Percentiles rank a stretch among this genome's conserved stretches.
These are phyloP conservation scores for Allantophomopsis lycopodina DNA, from an alignment of 2,329 filamentous ascomycete genomes.

Conservation along the genomic window DNA sequence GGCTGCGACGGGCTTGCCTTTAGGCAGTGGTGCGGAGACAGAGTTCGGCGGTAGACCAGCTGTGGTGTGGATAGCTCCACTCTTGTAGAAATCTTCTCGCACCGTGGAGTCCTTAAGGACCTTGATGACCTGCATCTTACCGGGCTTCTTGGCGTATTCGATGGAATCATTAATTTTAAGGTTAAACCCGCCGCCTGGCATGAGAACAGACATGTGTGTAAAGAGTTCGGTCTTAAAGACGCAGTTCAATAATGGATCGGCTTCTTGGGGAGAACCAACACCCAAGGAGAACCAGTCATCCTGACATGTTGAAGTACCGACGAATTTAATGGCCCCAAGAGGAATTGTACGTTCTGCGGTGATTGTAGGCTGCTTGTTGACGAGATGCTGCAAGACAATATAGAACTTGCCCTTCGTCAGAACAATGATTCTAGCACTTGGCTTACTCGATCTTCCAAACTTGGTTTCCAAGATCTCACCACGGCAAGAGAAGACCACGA, in stretches of 20 bases:
- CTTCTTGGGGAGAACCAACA: slow-evolving; percentile 77
- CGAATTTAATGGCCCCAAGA: slow-evolving; percentile 76
- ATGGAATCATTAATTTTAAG: slow-evolving; percentile 75
- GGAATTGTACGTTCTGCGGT: slow-evolving; percentile 69
- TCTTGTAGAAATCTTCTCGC: slow-evolving; percentile 82
- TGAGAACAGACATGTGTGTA: slow-evolving; percentile 71
- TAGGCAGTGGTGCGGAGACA: slow-evolving; percentile 71
- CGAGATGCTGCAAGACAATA: slow-evolving; percentile 70
- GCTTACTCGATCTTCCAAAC: slow-evolving; percentile 91
- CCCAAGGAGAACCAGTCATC: slow-evolving; percentile 97
- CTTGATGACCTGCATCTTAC: slow-evolving; percentile 81
- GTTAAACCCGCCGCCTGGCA: slow-evolving; percentile 61
- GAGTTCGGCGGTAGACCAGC: slow-evolving; percentile 75
- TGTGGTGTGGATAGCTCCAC: slow-evolving; percentile 75
- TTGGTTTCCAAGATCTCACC: slow-evolving; percentile 86
- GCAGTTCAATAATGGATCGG: slow-evolving; percentile 88
- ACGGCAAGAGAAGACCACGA: slow-evolving; percentile 77
- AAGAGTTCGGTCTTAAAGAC: slow-evolving; percentile 96
- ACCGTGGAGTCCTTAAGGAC: slow-evolving; percentile 75
- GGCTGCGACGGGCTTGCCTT: slow-evolving; percentile 71
- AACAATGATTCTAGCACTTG: slow-evolving; percentile 71
- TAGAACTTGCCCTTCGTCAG: slow-evolving; percentile 81
- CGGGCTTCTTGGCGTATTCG: slow-evolving; percentile 96
- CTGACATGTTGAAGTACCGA: slow-evolving; percentile 66
- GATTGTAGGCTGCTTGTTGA: slow-evolving; percentile 73